Evolutionary conservation across 805 yeast genomes (phyloP).

Genomic region (Cephaloascus fragrans): DNA sequence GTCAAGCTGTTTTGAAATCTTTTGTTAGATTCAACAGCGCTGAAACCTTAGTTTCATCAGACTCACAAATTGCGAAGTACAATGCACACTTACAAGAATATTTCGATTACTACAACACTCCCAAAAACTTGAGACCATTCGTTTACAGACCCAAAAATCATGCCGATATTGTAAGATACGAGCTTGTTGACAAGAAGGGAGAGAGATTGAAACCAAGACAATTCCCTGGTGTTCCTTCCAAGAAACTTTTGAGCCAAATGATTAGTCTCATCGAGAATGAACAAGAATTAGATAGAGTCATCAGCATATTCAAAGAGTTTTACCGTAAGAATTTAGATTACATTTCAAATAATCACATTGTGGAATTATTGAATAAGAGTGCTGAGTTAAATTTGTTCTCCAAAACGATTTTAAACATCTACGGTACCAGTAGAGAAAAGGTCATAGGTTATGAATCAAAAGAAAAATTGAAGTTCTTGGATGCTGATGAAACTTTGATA

Average conservation of each 20-base stretch:
- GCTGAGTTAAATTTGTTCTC: slow-evolving; percentile 7
- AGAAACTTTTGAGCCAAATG: slow-evolving; percentile 11
- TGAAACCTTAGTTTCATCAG: too few species aligned
- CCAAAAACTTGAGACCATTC: slow-evolving; percentile 20
- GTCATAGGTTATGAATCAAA: slow-evolving; percentile 2
- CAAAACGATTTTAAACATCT: slow-evolving; percentile 8
- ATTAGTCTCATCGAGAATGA: slow-evolving; percentile 9
- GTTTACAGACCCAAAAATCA: slow-evolving; percentile 31
- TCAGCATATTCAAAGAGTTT: not conserved
- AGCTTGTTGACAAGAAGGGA: slow-evolving; percentile 14
- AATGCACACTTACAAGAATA: slow-evolving; percentile 21
- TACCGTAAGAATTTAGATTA: not conserved
- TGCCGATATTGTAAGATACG: slow-evolving; percentile 20
- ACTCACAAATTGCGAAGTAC: too few species aligned
- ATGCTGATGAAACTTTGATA: not conserved
- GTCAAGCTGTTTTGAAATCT: too few species aligned
- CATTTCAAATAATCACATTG: slow-evolving; percentile 1
- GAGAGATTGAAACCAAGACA: slow-evolving; percentile 19
- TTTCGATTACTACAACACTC: slow-evolving; percentile 20
- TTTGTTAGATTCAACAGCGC: too few species aligned
- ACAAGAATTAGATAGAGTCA: slow-evolving; percentile 7
- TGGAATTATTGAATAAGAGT: slow-evolving; percentile 6
- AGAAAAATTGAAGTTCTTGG: too few species aligned
- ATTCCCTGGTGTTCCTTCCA: slow-evolving; percentile 18
- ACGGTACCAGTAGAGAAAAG: slow-evolving; percentile 7